Percentiles rank a stretch among this genome's conserved stretches.
Conservation (phyloP, 805 yeast genomes). For the Saccharomyces kudriavzevii region DNA sequence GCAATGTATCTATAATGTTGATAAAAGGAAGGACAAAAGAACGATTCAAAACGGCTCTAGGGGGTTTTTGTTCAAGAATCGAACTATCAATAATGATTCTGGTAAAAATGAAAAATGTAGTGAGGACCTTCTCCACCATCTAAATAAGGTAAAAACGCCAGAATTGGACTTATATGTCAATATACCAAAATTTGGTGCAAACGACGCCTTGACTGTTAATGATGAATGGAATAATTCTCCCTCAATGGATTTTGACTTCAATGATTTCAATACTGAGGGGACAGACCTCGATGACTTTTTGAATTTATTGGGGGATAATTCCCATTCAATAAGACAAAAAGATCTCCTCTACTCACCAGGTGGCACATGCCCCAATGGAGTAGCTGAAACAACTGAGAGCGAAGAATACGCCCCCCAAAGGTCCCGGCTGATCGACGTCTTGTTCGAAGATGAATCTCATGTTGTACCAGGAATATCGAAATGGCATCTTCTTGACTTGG, state of each 20-base stretch:
- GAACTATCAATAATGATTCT: not conserved
- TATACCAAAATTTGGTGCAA: not conserved
- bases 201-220: not conserved
- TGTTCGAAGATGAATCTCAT: not conserved
- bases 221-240: not conserved
- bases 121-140: not conserved
- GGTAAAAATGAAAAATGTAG: not conserved
- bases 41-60: conserved; percentile 1
- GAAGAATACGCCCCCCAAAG: not conserved
- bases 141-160: not conserved
- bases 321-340: not conserved
- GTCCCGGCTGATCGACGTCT: not conserved
- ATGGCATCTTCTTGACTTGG: not conserved
- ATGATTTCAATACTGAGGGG: not conserved
- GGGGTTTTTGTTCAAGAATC: conserved; percentile 1
- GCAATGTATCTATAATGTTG: conserved; percentile 1
- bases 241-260: not conserved
- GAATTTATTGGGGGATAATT: not conserved
- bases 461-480: not conserved
- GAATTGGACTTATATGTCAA: not conserved
- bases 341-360: not conserved
- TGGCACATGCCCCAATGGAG: not conserved
- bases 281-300: not conserved
- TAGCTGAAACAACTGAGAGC: not conserved
- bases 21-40: conserved; percentile 4